phyloP scores from a whole-genome alignment of 2,329 filamentous ascomycete species.

The Monosporascus sp. region DNA sequence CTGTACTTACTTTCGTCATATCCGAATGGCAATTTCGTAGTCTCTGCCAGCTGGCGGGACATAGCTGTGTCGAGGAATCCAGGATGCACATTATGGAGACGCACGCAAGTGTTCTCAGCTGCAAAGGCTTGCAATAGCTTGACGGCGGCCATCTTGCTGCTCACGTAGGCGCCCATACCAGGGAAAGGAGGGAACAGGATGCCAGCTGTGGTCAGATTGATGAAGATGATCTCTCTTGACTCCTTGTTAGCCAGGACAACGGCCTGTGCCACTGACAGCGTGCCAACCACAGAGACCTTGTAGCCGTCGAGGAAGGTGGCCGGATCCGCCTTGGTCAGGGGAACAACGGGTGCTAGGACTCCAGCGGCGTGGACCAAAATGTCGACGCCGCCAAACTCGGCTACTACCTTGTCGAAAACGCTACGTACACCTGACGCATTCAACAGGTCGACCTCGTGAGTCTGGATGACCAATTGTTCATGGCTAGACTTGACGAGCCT shows the following conservation, averaged over 20 bases:
- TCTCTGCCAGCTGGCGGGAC: slow-evolving; percentile 4
- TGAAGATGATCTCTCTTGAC: slow-evolving; percentile 8
- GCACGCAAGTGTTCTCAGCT: slow-evolving; percentile 32
- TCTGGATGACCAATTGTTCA: slow-evolving; percentile 10
- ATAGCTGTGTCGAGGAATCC: slow-evolving; percentile 27
- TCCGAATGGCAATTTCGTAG: slow-evolving; percentile 5
- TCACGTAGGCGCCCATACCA: slow-evolving; percentile 31
- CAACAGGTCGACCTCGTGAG: slow-evolving; percentile 20
- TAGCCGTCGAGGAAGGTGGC: slow-evolving; percentile 27
- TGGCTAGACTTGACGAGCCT: neutral
- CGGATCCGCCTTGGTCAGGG: slow-evolving; percentile 13
- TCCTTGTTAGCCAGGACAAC: slow-evolving; percentile 14
- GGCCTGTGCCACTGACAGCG: slow-evolving; percentile 24
- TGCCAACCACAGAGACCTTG: slow-evolving; percentile 25
- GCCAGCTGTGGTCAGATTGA: slow-evolving; percentile 20
- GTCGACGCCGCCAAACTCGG: slow-evolving; percentile 26
- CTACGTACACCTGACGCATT: slow-evolving; percentile 14
- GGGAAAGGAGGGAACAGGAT: slow-evolving; percentile 18
- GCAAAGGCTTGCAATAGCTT: slow-evolving; percentile 37
- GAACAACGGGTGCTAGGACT: slow-evolving; percentile 10
- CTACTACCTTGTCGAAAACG: slow-evolving; percentile 12
- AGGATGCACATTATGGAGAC: slow-evolving; percentile 37
- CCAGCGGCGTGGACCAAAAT: slow-evolving; percentile 32
- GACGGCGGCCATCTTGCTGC: slow-evolving; percentile 34
- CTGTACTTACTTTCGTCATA: slow-evolving; percentile 13